phyloP scores from a whole-genome alignment of 306 rosid genomes.

The Inga oerstediana region DNA sequence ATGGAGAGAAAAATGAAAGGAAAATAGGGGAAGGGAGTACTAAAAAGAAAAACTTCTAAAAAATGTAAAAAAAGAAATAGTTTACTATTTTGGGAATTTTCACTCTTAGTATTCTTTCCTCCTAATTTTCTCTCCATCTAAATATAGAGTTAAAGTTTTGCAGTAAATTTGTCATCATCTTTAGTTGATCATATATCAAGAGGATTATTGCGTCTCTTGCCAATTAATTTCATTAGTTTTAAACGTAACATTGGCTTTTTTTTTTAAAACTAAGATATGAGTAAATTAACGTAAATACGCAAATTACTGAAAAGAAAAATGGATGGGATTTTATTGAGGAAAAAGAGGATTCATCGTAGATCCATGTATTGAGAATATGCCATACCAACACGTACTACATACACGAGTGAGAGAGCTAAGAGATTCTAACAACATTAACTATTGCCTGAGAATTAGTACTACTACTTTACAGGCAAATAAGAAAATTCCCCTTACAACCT shows the following conservation, averaged over 20 bases:
- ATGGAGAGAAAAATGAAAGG: too few species aligned
- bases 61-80: too few species aligned
- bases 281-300: background rate
- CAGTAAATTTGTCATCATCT: background rate
- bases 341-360: constrained; percentile 29
- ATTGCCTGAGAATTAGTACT: background rate
- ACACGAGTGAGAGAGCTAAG: constrained; percentile 24
- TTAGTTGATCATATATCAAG: background rate
- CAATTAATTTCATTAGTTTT: background rate
- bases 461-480: constrained; percentile 1
- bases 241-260: background rate
- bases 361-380: background rate
- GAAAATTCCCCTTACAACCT: background rate
- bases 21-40: too few species aligned
- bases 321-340: constrained; percentile 37
- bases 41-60: too few species aligned
- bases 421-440: background rate
- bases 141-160: background rate
- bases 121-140: too few species aligned
- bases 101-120: too few species aligned
- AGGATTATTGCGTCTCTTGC: background rate
- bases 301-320: constrained; percentile 20
- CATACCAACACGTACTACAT: constrained; percentile 21
- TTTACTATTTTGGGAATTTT: too few species aligned
- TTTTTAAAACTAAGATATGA: background rate